Conservation (phyloP, 441 rosid species). For the Populus tomentosa region DNA sequence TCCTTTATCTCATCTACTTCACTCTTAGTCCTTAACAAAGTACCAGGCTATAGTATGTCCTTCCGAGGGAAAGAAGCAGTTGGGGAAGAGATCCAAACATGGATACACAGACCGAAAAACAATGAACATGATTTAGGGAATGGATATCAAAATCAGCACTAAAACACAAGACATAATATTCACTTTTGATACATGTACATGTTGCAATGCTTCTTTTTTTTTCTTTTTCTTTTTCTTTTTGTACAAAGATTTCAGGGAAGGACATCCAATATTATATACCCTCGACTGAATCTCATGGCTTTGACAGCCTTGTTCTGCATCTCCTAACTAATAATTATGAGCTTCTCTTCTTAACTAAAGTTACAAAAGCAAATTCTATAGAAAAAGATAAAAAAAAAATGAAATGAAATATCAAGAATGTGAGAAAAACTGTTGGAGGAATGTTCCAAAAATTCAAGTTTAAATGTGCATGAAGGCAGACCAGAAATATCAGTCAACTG, state of each 20-base stretch:
- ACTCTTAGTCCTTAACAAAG: background rate
- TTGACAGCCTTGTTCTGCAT: conserved; percentile 27
- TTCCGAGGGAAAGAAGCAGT: background rate
- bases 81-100: background rate
- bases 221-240: no score
- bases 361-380: conserved; percentile 25
- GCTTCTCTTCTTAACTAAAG: conserved; percentile 21
- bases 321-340: conserved; percentile 37
- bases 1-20: background rate
- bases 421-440: conserved; percentile 26
- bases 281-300: conserved; percentile 38
- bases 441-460: conserved; percentile 28
- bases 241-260: no score
- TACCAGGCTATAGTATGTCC: background rate
- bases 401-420: conserved; percentile 14
- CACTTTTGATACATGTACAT: no score
- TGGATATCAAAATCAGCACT: no score
- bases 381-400: conserved; percentile 20
- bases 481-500: conserved; percentile 33
- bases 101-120: background rate
- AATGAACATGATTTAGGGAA: background rate
- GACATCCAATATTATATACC: no score
- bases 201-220: no score
- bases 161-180: no score
- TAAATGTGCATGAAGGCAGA: conserved; percentile 35